Percentiles rank a stretch among this genome's conserved stretches.
Conservation (phyloP, 352 stramenopile species). For the Globisporangium cylindrosporum region DNA sequence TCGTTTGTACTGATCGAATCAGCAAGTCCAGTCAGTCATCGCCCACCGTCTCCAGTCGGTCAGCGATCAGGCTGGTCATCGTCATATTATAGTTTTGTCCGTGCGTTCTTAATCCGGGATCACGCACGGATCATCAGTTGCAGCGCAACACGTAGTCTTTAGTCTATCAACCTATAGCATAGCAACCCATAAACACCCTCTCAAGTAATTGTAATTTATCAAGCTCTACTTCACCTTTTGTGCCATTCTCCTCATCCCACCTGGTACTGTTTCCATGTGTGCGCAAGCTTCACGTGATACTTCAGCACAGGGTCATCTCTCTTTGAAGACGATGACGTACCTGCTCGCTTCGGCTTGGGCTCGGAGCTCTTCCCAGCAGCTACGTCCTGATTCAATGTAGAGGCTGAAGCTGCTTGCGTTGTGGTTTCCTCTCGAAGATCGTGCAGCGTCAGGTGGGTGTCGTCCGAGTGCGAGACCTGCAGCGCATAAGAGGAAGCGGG, state of each 20-base stretch:
- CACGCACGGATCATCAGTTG: background rate
- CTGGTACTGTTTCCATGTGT: constrained; percentile 47
- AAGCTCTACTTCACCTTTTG: background rate
- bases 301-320: constrained; percentile 33
- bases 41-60: background rate
- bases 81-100: background rate
- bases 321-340: background rate
- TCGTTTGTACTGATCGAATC: background rate
- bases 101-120: background rate
- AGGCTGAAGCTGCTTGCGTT: background rate
- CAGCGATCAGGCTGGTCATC: background rate
- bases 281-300: constrained; percentile 64
- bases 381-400: constrained; percentile 2
- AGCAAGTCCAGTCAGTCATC: background rate
- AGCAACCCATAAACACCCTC: constrained; percentile 9
- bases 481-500: constrained; percentile 8
- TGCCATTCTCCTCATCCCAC: background rate
- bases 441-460: constrained; percentile 22
- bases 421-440: constrained; percentile 18
- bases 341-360: constrained; percentile 14
- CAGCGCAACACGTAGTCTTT: background rate
- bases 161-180: constrained; percentile 9
- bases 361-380: background rate
- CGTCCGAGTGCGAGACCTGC: constrained; percentile 3
- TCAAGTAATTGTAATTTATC: constrained; percentile 8